Percentiles rank a stretch among this genome's conserved stretches.
These are phyloP conservation scores for Pleurotus cornucopiae DNA, from an alignment of 768 basidiomycete species.

Conservation along the genomic window DNA sequence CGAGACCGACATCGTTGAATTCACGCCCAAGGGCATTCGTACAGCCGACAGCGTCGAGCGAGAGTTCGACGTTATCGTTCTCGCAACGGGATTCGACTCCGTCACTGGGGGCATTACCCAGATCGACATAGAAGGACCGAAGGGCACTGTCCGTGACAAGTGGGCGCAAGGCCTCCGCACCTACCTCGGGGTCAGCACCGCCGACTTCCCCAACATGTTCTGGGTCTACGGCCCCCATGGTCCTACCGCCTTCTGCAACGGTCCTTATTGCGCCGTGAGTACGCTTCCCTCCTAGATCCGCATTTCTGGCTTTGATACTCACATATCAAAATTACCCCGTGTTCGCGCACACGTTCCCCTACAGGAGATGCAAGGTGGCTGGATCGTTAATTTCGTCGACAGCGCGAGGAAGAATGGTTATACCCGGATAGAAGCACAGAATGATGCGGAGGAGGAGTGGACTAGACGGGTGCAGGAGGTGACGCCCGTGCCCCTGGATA, in stretches of 20 bases:
- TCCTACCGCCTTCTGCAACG: slow-evolving; percentile 13
- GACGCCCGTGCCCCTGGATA: background rate
- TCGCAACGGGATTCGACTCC: slow-evolving; percentile 16
- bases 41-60: slow-evolving; percentile 9
- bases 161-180: slow-evolving; percentile 13
- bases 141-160: slow-evolving; percentile 13
- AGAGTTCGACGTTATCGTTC: slow-evolving; percentile 13
- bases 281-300: background rate
- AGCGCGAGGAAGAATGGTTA: slow-evolving; percentile 8
- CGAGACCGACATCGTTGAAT: slow-evolving; percentile 11
- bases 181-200: slow-evolving; percentile 14
- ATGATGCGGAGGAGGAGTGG: slow-evolving; percentile 13
- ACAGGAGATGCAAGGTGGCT: slow-evolving; percentile 16
- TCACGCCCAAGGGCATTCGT: slow-evolving; percentile 13
- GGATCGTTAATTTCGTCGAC: slow-evolving; percentile 12
- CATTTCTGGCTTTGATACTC: background rate
- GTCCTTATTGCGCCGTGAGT: slow-evolving; percentile 13
- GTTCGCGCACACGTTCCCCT: background rate
- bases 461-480: slow-evolving; percentile 3
- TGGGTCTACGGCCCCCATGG: slow-evolving; percentile 14
- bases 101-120: slow-evolving; percentile 11
- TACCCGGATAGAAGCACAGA: slow-evolving; percentile 11
- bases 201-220: slow-evolving; percentile 15
- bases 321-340: background rate
- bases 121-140: slow-evolving; percentile 15